Percentiles rank a stretch among this genome's conserved stretches.
Evolutionary conservation across 768 basidiomycete genomes (phyloP).

Genomic region (Tubosaeta brunneosetosa): DNA sequence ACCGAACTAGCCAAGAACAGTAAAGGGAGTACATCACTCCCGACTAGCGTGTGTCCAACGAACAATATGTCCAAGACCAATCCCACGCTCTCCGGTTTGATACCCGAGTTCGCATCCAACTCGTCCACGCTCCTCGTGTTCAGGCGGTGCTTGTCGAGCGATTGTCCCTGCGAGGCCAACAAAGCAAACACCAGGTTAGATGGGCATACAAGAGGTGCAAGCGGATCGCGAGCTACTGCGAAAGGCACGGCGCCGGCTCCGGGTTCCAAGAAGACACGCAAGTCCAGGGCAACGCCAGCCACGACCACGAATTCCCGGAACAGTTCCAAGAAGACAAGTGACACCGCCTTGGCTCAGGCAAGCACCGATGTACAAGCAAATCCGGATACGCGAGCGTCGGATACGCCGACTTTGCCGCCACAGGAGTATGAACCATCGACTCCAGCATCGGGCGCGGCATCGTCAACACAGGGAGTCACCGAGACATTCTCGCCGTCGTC

Average conservation of each 20-base stretch:
- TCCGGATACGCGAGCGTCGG: neutral
- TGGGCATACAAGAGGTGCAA: neutral
- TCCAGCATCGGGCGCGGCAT: neutral
- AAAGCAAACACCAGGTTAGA: neutral
- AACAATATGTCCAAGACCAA: neutral
- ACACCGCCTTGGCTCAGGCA: neutral
- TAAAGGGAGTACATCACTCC: neutral
- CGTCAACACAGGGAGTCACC: neutral
- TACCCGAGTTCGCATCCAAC: neutral
- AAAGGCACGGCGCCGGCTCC: neutral
- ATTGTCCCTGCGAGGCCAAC: constrained; percentile 14
- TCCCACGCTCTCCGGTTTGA: neutral
- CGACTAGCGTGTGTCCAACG: neutral
- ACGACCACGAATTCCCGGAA: neutral
- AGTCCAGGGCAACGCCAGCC: neutral
- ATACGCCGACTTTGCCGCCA: neutral
- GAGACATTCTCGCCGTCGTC: neutral
- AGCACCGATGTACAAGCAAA: neutral
- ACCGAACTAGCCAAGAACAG: neutral
- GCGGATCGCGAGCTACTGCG: neutral
- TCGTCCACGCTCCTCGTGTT: constrained; percentile 7
- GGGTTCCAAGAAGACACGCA: neutral
- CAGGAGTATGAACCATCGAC: neutral
- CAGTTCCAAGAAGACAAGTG: neutral
- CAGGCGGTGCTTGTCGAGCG: constrained; percentile 7